These are phyloP conservation scores for Alloteropsis semialata DNA, from an alignment of 176 grass and related monocot species.

Conservation along the genomic window DNA sequence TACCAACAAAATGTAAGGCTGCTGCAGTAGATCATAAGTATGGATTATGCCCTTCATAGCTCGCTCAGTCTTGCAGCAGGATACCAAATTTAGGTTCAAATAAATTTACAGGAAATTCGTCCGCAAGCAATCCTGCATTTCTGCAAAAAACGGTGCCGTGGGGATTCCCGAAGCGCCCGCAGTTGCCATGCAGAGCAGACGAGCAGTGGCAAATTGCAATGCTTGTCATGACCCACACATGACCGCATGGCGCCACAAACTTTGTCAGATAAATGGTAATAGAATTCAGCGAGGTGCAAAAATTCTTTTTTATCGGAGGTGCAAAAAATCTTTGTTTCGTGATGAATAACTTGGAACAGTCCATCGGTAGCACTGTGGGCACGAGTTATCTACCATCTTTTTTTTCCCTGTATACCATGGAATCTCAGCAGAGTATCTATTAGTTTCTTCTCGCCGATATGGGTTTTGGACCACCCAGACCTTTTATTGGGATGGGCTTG, in stretches of 20 bases:
- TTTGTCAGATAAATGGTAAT: not conserved
- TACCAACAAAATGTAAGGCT: not conserved
- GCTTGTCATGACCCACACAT: slow-evolving; percentile 2
- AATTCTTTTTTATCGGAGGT: too few species aligned
- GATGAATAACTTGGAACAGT: too few species aligned
- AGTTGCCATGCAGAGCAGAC: not conserved
- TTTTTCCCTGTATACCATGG: too few species aligned
- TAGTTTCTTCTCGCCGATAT: too few species aligned
- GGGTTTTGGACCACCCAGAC: too few species aligned
- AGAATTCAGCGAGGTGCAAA: slow-evolving; percentile 6
- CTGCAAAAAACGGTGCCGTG: not conserved
- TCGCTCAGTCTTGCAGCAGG: not conserved
- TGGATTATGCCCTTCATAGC: not conserved
- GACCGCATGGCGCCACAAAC: slow-evolving; percentile 7
- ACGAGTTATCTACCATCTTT: too few species aligned
- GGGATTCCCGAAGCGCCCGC: not conserved
- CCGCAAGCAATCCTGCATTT: not conserved
- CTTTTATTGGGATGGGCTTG: too few species aligned
- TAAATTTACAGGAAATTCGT: not conserved
- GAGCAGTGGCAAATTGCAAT: not conserved
- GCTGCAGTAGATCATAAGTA: not conserved
- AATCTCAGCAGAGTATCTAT: too few species aligned
- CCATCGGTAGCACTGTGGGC: too few species aligned
- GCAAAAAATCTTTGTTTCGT: too few species aligned
- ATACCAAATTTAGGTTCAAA: not conserved